Conservation (phyloP, 225 moss, liverwort and hornwort species). For the Pleurozium schreberi region DNA sequence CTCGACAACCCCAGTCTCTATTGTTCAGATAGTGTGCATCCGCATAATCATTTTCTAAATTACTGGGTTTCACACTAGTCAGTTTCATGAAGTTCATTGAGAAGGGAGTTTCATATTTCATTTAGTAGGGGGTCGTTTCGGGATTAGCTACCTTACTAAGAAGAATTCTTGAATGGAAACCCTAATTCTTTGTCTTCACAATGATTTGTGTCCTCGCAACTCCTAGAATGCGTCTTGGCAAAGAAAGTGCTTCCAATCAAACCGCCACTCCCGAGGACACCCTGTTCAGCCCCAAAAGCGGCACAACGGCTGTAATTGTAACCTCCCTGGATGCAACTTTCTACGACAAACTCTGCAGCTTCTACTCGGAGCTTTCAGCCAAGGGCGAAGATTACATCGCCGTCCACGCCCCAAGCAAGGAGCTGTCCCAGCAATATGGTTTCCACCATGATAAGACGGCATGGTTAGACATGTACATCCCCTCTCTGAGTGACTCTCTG, state of each 20-base stretch:
- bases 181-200: background rate
- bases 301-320: conserved; percentile 35
- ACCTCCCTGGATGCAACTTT: conserved; percentile 44
- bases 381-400: conserved; percentile 32
- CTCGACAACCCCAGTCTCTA: background rate
- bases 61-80: background rate
- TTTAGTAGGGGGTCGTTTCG: background rate
- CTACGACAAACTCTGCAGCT: conserved; percentile 40
- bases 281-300: conserved; percentile 1
- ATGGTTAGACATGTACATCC: conserved; percentile 64
- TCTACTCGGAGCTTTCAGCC: conserved; percentile 27
- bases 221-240: conserved; percentile 35
- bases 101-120: background rate
- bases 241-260: conserved; percentile 33
- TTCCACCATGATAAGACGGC: conserved; percentile 62
- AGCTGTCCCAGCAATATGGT: conserved; percentile 47
- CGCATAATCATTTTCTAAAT: background rate
- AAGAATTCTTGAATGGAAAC: background rate
- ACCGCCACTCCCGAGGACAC: background rate
- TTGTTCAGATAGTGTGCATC: background rate
- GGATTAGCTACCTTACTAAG: background rate
- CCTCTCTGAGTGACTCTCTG: conserved; percentile 54
- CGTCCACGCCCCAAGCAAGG: conserved; percentile 58
- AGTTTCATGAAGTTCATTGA: background rate
- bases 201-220: conserved; percentile 2